Evolutionary conservation across 768 basidiomycete genomes (phyloP), one percentile per base, ranked within the genome.

Genomic region (Naganishia onofrii): DNA sequence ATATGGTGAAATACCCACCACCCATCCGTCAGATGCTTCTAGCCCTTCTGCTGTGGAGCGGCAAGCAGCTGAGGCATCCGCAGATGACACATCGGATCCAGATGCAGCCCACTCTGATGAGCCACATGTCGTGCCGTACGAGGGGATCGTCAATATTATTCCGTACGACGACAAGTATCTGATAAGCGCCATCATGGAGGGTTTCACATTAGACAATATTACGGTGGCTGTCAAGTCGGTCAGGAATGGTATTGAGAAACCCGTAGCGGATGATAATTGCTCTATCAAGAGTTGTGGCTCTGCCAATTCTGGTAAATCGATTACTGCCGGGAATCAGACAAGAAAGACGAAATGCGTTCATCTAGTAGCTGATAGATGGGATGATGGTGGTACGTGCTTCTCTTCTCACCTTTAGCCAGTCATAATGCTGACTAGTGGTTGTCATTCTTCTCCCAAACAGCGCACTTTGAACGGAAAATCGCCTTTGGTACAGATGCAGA

Each of bases 281-380:
- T 52, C 46, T 4, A 26, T 38, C 7, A 44, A 46, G 38, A 44
- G 34, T 36, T 44, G 3, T n/a, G 53, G 54, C 12, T 42, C 34
- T 4, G 9, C 23, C 13, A 68, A 53, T 28, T 56, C 53, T 36
- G 32, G 28, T 6, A 36, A 9, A 54, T 34, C 48, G 19, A 26
- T 51, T 32, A 52, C 31, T 5, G 67, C 51, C 4, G 34, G 31
- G 8, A 42, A 32, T 15, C 6, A 28, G 31, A 32, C 38, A 7
- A 63, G 51, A 26, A 42, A 36, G 51, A 57, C 56, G 2, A 69
- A 71, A 51, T 57, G 67, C 31, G 31, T 71, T n/a, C 70, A 71
- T 64, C 51, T 71, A 38, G 46, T 71, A 23, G 70, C 70, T 23
- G 70, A 71, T 65, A 26, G 70, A n/a, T 71, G 70, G 70, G 70